Evolutionary conservation across 176 grass and related monocot species (phyloP), one percentile per base, ranked within the genome.

Genomic region (Hyparrhenia diplandra): DNA sequence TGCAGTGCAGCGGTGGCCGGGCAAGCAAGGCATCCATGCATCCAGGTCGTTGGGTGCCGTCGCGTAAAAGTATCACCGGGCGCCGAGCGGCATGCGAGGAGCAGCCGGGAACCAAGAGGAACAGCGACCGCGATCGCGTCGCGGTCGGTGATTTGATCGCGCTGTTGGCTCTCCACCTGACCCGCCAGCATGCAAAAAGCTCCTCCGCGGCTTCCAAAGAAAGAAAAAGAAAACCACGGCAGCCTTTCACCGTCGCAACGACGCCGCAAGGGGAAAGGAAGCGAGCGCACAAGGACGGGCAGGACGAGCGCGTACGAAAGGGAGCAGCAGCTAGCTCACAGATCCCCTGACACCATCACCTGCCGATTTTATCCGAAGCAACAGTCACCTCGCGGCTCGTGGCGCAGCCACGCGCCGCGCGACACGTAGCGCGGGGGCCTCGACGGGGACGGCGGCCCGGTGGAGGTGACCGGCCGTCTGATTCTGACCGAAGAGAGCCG

Each of bases 41-140:
- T 47, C 46, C 46, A 16, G 55, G 34, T 59, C 35, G 9, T 43
- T 30, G 24, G 8, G 11, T 77, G 75, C 75, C 75, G 58, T 64
- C 16, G 41, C 74, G 18, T 72, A n/a, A 39, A 83, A 83, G 70
- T 37, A 54, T 83, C 52, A 70, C 31, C 63, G 5, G 28, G n/a
- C n/a, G n/a, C n/a, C n/a, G n/a, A n/a, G 43, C 16, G 25, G 45
- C 71, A 73, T 28, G 45, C 67, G 27, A 17, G 18, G 51, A 14
- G 31, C 47, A 18, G 47, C 14, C 14, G 1, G 14, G 0, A 49
- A 13, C 4, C 0, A 20, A 51, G 47, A 51, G 46, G 45, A 34
- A 20, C 11, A 14, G 58, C 35, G 61, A 37, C 6, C 14, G 57
- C 35, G 60, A 29, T 20, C 5, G 47, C 47, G 47, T 36, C 34